Percentiles rank a stretch among this genome's conserved stretches.
These are phyloP conservation scores for Debaryomyces fabryi DNA, from an alignment of 1,139 yeast species.

Conservation along the genomic window DNA sequence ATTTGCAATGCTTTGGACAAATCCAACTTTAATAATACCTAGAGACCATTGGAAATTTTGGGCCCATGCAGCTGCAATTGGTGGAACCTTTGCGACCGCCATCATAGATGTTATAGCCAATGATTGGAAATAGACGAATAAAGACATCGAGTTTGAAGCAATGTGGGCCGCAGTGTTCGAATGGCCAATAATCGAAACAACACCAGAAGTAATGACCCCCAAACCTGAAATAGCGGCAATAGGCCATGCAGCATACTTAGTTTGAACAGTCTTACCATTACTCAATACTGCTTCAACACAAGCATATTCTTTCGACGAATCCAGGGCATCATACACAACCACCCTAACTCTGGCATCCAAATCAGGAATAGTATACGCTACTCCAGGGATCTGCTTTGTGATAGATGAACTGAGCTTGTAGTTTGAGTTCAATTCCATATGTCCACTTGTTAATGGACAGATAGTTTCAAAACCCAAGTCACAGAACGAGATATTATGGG, in stretches of 20 bases:
- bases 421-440: constrained; percentile 67
- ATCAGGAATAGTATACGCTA: constrained; percentile 91
- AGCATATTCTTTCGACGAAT: constrained; percentile 58
- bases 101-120: constrained; percentile 93
- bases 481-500: constrained; percentile 65
- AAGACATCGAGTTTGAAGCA: constrained; percentile 90
- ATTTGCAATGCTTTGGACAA: constrained; percentile 82
- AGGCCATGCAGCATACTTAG: constrained; percentile 95
- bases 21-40: constrained; percentile 80
- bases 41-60: constrained; percentile 97
- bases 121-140: constrained; percentile 91
- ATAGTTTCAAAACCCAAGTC: constrained; percentile 51
- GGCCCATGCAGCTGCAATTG: constrained; percentile 98
- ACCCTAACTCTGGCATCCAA: constrained; percentile 90
- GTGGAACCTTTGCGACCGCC: constrained; percentile 93
- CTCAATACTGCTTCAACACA: constrained; percentile 89
- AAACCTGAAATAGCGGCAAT: constrained; percentile 89
- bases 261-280: constrained; percentile 93
- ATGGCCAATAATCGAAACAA: constrained; percentile 85
- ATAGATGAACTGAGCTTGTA: constrained; percentile 48
- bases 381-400: constrained; percentile 64
- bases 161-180: constrained; percentile 95
- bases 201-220: constrained; percentile 85
- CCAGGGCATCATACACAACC: constrained; percentile 52
- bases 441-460: constrained; percentile 89